These are phyloP conservation scores for Magnaporthiopsis rhizophila DNA, from an alignment of 2,329 filamentous ascomycete genomes.

Conservation along the genomic window DNA sequence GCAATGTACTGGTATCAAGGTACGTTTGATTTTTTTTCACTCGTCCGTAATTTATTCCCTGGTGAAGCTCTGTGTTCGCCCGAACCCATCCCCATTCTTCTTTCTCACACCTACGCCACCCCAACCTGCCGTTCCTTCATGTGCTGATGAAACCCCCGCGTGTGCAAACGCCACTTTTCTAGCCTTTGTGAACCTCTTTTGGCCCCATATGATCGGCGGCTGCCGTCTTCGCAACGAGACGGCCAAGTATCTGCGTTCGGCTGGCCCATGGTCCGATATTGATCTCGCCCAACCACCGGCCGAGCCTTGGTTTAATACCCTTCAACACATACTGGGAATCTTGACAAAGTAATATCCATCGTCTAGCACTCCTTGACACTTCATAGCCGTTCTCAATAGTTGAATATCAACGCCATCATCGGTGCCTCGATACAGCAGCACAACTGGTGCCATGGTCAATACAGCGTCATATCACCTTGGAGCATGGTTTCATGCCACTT, in stretches of 20 bases:
- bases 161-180: not conserved
- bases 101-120: not conserved
- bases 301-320: slow-evolving; percentile 32
- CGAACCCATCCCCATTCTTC: no score
- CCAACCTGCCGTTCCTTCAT: not conserved
- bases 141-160: not conserved
- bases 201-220: slow-evolving; percentile 43
- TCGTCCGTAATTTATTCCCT: not conserved
- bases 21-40: slow-evolving; percentile 23
- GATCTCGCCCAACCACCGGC: slow-evolving; percentile 34
- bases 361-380: no score
- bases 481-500: not conserved
- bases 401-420: no score
- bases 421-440: no score
- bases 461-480: not conserved
- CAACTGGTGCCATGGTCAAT: no score
- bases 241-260: slow-evolving; percentile 34
- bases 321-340: slow-evolving; percentile 44
- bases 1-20: slow-evolving; percentile 41
- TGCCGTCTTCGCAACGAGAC: slow-evolving; percentile 44
- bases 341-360: slow-evolving; percentile 36
- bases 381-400: no score
- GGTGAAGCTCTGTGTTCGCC: no score
- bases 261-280: slow-evolving; percentile 41
- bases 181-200: slow-evolving; percentile 38